Evolutionary conservation across 352 stramenopile genomes (phyloP).

Genomic region (Phytopythium chamaehyphon): DNA sequence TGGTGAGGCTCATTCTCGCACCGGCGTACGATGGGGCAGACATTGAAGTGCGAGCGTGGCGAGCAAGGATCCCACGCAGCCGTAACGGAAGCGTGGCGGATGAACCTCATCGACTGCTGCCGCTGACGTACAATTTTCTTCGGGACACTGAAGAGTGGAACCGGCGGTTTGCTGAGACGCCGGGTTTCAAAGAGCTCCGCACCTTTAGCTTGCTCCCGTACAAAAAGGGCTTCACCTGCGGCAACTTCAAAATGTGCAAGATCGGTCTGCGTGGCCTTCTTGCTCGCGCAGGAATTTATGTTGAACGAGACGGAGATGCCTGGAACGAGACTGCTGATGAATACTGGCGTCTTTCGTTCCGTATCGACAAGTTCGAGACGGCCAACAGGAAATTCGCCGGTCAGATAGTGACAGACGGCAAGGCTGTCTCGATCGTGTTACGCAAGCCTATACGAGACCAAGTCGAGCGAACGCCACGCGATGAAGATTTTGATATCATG

Average conservation of each 20-base stretch:
- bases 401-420: conserved; percentile 13
- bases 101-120: not conserved
- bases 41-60: not conserved
- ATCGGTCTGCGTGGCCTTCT: conserved; percentile 3
- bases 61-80: not conserved
- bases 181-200: conserved; percentile 3
- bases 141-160: conserved; percentile 7
- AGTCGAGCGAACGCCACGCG: not conserved
- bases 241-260: conserved; percentile 17
- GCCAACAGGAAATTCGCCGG: conserved; percentile 1
- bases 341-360: conserved; percentile 8
- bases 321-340: conserved; percentile 1
- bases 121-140: conserved; percentile 3
- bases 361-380: conserved; percentile 14
- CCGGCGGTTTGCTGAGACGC: not conserved
- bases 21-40: not conserved
- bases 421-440: conserved; percentile 11
- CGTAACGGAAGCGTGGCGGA: not conserved
- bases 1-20: conserved; percentile 1
- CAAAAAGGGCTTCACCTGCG: conserved; percentile 16
- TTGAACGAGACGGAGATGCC: not conserved
- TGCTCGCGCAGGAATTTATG: not conserved
- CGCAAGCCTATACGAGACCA: conserved; percentile 11
- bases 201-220: conserved; percentile 11
- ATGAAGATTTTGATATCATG: conserved; percentile 4